Evolutionary conservation across 2,329 filamentous ascomycete genomes (phyloP).

Genomic region (Tolypocladium tropicale): DNA sequence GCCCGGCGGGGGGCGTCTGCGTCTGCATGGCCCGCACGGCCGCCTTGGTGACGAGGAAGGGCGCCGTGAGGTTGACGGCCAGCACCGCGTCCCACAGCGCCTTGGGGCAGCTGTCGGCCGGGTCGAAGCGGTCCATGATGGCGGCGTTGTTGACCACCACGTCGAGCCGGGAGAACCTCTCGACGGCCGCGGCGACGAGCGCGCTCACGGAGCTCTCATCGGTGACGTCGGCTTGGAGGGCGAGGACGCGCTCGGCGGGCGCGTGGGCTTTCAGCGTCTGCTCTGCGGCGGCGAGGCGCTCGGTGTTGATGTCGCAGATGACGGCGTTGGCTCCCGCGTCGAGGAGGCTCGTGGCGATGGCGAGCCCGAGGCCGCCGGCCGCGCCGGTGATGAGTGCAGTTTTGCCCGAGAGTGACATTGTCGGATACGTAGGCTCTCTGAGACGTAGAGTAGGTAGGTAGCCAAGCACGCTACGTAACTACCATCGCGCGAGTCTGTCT

Average conservation of each 20-base stretch:
- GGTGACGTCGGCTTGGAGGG: conserved; percentile 6
- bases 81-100: conserved; percentile 43
- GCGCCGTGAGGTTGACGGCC: conserved; percentile 44
- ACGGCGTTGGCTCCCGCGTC: conserved; percentile 19
- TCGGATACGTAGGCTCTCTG: neutral
- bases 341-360: conserved; percentile 18
- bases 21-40: conserved; percentile 27
- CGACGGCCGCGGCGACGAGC: conserved; percentile 11
- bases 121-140: conserved; percentile 45
- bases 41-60: conserved; percentile 39
- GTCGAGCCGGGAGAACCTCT: conserved; percentile 27
- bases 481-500: no score
- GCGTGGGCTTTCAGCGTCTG: neutral
- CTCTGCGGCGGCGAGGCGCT: conserved; percentile 5
- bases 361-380: conserved; percentile 20
- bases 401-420: conserved; percentile 10
- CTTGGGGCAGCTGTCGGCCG: conserved; percentile 34
- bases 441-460: no score
- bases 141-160: conserved; percentile 50
- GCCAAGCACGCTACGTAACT: no score
- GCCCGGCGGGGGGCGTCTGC: conserved; percentile 18
- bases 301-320: conserved; percentile 19
- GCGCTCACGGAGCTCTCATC: conserved; percentile 12
- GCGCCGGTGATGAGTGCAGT: conserved; percentile 21
- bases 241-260: neutral